Evolutionary conservation across 805 yeast species (phyloP).

Genomic region (Pichia exigua): DNA sequence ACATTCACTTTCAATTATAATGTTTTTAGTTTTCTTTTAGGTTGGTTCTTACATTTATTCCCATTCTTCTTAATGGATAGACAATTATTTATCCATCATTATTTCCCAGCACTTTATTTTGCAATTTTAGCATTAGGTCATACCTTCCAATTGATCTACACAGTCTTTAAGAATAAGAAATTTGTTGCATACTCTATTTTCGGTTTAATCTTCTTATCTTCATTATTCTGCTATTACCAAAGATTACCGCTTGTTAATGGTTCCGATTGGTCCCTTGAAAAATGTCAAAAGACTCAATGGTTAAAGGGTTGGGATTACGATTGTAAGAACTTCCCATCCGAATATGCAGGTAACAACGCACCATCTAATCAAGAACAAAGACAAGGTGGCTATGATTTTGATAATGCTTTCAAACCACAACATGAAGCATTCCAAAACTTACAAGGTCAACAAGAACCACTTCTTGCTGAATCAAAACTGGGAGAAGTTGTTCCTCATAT

Average conservation of each 20-base stretch:
- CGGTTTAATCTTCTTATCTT: slow-evolving; percentile 39
- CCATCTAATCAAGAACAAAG: slow-evolving; percentile 6
- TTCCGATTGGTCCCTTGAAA: slow-evolving; percentile 62
- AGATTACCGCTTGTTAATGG: slow-evolving; percentile 77
- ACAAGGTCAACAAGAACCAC: neutral
- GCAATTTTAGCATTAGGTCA: slow-evolving; percentile 31
- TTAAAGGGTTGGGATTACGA: slow-evolving; percentile 80
- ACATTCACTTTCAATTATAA: slow-evolving; percentile 61
- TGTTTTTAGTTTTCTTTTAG: slow-evolving; percentile 51
- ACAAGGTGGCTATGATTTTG: slow-evolving; percentile 13
- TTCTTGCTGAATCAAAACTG: neutral
- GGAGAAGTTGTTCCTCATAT: neutral
- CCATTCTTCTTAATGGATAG: slow-evolving; percentile 87
- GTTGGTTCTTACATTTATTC: slow-evolving; percentile 63
- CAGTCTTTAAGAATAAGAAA: slow-evolving; percentile 32
- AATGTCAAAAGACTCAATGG: slow-evolving; percentile 57
- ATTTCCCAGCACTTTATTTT: slow-evolving; percentile 87
- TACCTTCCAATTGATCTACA: slow-evolving; percentile 25
- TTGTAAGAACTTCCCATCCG: slow-evolving; percentile 50
- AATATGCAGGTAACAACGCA: slow-evolving; percentile 5
- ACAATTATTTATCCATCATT: slow-evolving; percentile 90
- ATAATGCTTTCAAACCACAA: slow-evolving; percentile 13
- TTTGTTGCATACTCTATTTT: slow-evolving; percentile 38
- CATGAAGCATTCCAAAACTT: neutral
- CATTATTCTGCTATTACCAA: slow-evolving; percentile 47